Evolutionary conservation across 2,329 filamentous ascomycete species (phyloP), one percentile per base, ranked within the genome.

Genomic region (Fonsecaea pugnacius): DNA sequence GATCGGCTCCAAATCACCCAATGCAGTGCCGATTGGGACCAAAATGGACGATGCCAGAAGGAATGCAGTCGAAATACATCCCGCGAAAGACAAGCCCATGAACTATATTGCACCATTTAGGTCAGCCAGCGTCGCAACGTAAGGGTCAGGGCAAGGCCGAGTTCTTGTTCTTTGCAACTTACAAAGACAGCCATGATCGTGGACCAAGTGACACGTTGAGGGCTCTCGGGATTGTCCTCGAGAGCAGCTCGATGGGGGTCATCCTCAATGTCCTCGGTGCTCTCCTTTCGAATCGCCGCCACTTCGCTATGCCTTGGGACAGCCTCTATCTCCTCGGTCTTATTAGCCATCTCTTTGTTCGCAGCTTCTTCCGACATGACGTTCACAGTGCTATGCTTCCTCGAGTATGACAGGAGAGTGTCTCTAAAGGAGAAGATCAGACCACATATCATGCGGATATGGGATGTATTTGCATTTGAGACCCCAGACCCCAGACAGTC

Each of bases 51-150:
- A 70, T 8, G 67, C 70, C 7, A 75, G 66, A 4, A 69, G 72
- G 63, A 71, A 75, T 16, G 72, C 70, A 6, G 70, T 72, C 4
- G 72, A 70, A 51, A 76, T 73, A 63, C 72, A 70, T 16, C 36
- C 48, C 35, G 64, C 36, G 50, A 55, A 67, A 7, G 58, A 62
- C 32, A 67, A 50, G 33, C 57, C 56, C 40, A 67, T 27, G 36
- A 59, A 67, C 65, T 67, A 40, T 1, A 27, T 32, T 38, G n/a
- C 24, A 8, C 18, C 16, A 12, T 24, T 59, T 18, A 27, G 43
- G n/a, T 33, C 21, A 51, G 10, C 21, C 24, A 9, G 18, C 6
- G 21, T 51, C 27, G 27, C 27, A 14, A 35, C 18, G 16, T 14
- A 14, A 27, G 12, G 40, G 7, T 2, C 18, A 33, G 30, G 54